phyloP scores from a whole-genome alignment of 371 early-diverging fungal genomes.

The Mycotypha africana region DNA sequence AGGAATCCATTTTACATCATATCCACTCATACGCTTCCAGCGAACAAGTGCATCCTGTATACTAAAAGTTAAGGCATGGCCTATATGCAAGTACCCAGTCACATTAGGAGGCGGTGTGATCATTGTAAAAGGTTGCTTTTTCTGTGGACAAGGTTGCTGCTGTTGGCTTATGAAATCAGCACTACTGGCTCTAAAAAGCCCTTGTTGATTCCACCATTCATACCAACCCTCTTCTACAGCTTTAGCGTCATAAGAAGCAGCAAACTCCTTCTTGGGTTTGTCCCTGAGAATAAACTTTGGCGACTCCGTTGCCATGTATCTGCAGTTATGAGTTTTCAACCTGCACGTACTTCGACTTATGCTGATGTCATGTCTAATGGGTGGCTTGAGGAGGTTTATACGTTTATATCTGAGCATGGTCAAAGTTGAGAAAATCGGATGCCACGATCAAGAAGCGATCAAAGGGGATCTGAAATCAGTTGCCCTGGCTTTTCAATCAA shows the following conservation, averaged over 20 bases:
- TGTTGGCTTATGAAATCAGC: conserved; percentile 2
- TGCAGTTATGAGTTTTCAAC: too few relatives aligned
- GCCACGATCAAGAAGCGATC: too few relatives aligned
- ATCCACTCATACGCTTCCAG: conserved; percentile 86
- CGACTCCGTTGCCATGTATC: too few relatives aligned
- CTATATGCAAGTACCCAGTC: conserved; percentile 94
- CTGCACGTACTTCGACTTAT: too few relatives aligned
- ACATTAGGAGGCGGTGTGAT: conserved; percentile 97
- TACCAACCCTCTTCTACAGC: conserved; percentile 66
- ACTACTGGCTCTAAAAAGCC: conserved; percentile 29
- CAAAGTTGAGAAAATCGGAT: too few relatives aligned
- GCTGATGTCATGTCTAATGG: too few relatives aligned
- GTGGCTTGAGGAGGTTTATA: too few relatives aligned
- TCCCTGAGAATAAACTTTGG: too few relatives aligned
- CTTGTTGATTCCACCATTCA: conserved; percentile 64
- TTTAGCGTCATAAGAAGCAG: conserved; percentile 25
- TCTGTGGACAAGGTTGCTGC: background rate
- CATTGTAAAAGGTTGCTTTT: conserved; percentile 53
- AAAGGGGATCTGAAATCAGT: too few relatives aligned
- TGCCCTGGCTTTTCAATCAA: too few relatives aligned
- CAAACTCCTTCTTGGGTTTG: conserved; percentile 28
- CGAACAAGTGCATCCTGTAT: conserved; percentile 86
- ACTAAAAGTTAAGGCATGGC: conserved; percentile 91
- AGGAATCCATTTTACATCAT: conserved; percentile 84
- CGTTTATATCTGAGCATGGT: too few relatives aligned